phyloP scores from a whole-genome alignment of 805 yeast species.

The Saturnispora dispora region DNA sequence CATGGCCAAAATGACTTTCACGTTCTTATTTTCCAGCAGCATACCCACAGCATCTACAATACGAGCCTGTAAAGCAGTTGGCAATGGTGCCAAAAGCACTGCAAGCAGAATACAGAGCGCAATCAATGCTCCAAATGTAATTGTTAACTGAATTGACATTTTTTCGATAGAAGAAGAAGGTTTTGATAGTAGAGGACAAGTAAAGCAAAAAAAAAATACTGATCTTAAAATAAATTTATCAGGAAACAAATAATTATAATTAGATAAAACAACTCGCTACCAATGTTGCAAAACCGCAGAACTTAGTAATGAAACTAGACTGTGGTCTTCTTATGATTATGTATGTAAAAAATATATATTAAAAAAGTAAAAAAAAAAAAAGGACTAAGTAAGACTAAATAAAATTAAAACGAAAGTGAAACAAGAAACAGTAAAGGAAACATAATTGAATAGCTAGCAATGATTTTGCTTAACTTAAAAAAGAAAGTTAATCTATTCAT shows the following conservation, averaged over 20 bases:
- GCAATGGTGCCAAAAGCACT: constrained; percentile 41
- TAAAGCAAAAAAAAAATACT: neutral
- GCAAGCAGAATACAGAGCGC: constrained; percentile 37
- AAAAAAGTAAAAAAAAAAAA: neutral
- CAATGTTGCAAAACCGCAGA: neutral
- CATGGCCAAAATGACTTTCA: constrained; percentile 1
- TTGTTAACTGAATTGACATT: constrained; percentile 27
- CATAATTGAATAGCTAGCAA: neutral
- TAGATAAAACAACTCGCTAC: neutral
- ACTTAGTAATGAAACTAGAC: too few relatives aligned
- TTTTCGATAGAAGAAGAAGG: neutral
- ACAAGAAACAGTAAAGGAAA: neutral
- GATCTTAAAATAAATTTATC: neutral
- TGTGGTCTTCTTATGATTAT: neutral
- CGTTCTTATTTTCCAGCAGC: neutral
- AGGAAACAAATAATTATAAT: neutral
- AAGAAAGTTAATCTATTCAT: neutral
- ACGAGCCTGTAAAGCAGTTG: constrained; percentile 32
- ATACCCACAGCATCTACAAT: constrained; percentile 20
- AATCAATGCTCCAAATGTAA: constrained; percentile 34
- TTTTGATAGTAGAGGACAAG: neutral
- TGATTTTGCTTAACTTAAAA: neutral
- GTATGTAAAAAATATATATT: neutral
- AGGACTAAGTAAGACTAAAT: neutral
- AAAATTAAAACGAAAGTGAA: neutral